These are phyloP conservation scores for Pleomassaria siparia DNA, from an alignment of 2,329 filamentous ascomycete species.

Conservation along the genomic window DNA sequence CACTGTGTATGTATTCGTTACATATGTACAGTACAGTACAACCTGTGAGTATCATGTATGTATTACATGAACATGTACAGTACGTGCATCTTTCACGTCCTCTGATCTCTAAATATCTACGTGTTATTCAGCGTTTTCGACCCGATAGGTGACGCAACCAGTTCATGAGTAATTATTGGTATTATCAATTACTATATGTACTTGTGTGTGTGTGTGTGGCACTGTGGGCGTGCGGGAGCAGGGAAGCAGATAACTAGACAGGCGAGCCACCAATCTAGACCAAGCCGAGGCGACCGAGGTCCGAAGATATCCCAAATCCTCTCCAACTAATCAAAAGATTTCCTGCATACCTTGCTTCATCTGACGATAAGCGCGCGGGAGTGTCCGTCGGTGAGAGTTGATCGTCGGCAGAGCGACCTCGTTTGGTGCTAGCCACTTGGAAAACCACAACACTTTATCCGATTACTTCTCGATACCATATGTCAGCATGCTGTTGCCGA, in stretches of 20 bases:
- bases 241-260: not conserved
- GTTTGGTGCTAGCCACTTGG: not conserved
- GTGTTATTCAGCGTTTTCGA: no score
- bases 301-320: not conserved
- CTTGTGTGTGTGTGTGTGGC: no score
- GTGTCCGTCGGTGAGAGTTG: not conserved
- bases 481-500: not conserved
- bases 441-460: no score
- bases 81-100: no score
- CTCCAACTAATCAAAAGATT: not conserved
- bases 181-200: no score
- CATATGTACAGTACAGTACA: no score
- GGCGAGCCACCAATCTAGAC: not conserved
- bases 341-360: not conserved
- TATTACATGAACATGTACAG: no score
- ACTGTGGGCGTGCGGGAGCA: no score
- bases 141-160: slow-evolving; percentile 1
- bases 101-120: no score
- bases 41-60: no score
- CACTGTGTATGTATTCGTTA: no score
- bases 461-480: not conserved
- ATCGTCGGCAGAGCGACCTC: not conserved
- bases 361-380: not conserved
- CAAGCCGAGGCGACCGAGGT: not conserved
- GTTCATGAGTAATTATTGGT: no score